Base-by-base conservation (phyloP, 768 basidiomycete genomes). In the Leccinum disarticulatum region DNA sequence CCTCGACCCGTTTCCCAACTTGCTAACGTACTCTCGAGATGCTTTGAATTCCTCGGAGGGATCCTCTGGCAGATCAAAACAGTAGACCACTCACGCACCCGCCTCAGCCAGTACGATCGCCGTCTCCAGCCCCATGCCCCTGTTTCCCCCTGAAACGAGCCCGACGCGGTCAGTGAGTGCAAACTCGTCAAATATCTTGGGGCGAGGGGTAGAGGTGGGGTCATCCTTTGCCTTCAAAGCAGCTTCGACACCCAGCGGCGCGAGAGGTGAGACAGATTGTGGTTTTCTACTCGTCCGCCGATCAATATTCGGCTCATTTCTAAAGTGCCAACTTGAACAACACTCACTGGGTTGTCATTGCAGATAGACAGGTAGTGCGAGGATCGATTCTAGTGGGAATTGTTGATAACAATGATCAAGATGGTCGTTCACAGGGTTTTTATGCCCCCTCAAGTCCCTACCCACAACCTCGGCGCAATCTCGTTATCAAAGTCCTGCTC, bases 101-200 rank as follows among this genome's bases (percentile, higher is more conserved):
- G 83, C 86, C 74, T 92, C 91, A 46, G 82, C 81, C 47, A 92
- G 74, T 4, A 85, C 83, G 55, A 91, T 75, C 31, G 88, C 88
- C 86, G 88, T 87, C 75, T 93, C 91, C 25, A 93, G 83, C 3
- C 91, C 91, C 22, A 93, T 81, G 0, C 91, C 87, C 28, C 86
- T 75, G 61, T 86, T 83, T 0, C 80, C 86, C 7, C 87, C 87
- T 0, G 87, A 83, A 25, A 88, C 82, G 48, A 88, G 77, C 8
- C 77, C 84, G 3, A 87, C 84, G 3, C 84, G 80, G 57, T 82
- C 82, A 13, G 72, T 75, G 36, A 87, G 78, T 1, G 81, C 79
- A 71, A 85, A 87, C 62, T 86, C 84, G 50, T 81, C 80, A 63
- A 84, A 81, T 17, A 87, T 80, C 67, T 83, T 85, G 17, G 80